Percentiles rank a stretch among this genome's conserved stretches.
These are phyloP conservation scores for Monilinia polystroma DNA, from an alignment of 2,329 filamentous ascomycete species.

Conservation along the genomic window DNA sequence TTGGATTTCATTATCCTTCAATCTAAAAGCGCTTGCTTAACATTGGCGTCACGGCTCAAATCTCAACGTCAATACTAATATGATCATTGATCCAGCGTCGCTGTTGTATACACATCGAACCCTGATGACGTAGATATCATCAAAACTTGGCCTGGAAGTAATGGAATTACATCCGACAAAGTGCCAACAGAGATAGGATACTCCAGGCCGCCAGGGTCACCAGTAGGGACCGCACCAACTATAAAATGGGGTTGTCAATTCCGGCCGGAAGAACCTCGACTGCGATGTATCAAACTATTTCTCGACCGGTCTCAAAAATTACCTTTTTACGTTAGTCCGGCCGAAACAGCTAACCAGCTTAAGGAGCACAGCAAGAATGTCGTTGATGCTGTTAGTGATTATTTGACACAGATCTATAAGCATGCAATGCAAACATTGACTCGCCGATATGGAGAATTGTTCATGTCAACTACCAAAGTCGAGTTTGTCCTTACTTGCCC, in stretches of 20 bases:
- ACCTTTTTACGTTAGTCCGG: constrained; percentile 74
- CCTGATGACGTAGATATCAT: constrained; percentile 82
- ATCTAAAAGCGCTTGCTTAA: background rate
- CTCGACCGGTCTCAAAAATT: constrained; percentile 78
- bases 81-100: constrained; percentile 50
- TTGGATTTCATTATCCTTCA: background rate
- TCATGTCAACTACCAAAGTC: constrained; percentile 73
- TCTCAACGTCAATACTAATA: background rate
- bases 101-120: constrained; percentile 70
- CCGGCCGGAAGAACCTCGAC: constrained; percentile 70
- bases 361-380: constrained; percentile 73
- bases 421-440: constrained; percentile 79
- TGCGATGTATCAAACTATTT: constrained; percentile 82
- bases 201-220: constrained; percentile 45
- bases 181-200: constrained; percentile 75
- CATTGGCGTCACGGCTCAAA: background rate
- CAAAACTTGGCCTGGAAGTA: constrained; percentile 80
- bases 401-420: constrained; percentile 71
- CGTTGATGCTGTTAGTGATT: constrained; percentile 76
- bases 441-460: constrained; percentile 71
- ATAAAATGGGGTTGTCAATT: constrained; percentile 82
- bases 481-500: constrained; percentile 81
- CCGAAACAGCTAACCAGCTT: constrained; percentile 76
- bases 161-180: constrained; percentile 85
- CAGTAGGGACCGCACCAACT: constrained; percentile 46